Evolutionary conservation across 352 stramenopile genomes (phyloP), one percentile per base, ranked within the genome.

Genomic region (Pythium apleroticum): DNA sequence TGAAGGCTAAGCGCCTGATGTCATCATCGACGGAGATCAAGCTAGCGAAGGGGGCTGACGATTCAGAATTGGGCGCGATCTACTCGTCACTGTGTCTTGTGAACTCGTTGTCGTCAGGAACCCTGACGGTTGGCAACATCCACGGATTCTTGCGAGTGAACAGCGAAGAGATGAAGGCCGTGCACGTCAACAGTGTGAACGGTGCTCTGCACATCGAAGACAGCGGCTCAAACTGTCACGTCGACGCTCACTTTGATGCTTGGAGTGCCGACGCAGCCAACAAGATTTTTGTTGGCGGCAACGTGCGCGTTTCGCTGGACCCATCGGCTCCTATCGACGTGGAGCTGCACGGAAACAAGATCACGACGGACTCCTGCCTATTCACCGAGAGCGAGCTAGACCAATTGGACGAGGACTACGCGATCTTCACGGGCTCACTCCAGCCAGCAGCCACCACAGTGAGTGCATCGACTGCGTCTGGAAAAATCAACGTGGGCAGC

Each of bases 391-490:
- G 71, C 11, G 79, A 88, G 43, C 70, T 87, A 46, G 86, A 94
- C 31, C 77, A 90, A 49, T 63, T 94, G 25, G 86, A 94, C 37
- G 78, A 84, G 1, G 81, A 94, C 63, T 94, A 90, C 60, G 77
- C 73, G 0, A 74, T 94, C 35, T 88, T 91, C 57, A 90, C 76
- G 0, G 86, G 83, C 3, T 60, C 74, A 22, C 49, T 91, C 6
- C 31, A 73, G 50, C 58, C 80, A 6, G 65, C 66, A 22, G 55
- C 72, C 7, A 49, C 41, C 20, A 20, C 60, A 2, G 17, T 63
- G 4, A 31, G 57, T 20, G 61, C 52, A 2, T 20, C 46, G 2
- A 69, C 71, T 27, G 33, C 66, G n/a, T 82, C 77, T 0, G 86
- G 83, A 17, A 92, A 92, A 63, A 92, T 94, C 60, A 91, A 92